A percentile compares a stretch with the other conserved stretches of the same genome.
phyloP scores from a whole-genome alignment of 495 filamentous ascomycete species.

The Neurospora intermedia region DNA sequence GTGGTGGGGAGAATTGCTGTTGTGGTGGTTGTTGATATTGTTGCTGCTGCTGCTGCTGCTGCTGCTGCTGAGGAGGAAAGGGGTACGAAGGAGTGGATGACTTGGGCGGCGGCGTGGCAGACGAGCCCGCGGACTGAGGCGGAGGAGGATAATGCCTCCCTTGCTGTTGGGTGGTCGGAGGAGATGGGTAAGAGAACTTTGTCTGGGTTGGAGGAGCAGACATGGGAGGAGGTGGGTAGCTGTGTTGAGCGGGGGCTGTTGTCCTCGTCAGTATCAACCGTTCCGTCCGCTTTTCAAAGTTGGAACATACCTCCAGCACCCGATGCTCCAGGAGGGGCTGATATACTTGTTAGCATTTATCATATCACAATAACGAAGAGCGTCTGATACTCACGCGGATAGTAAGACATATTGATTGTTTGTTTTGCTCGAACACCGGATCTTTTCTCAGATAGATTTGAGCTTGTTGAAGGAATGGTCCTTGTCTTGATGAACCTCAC shows the following conservation, averaged over 20 bases:
- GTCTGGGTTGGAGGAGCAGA: slow-evolving; percentile 35
- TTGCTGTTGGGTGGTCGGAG: slow-evolving; percentile 23
- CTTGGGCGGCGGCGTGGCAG: slow-evolving; percentile 19
- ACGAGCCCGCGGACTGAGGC: slow-evolving; percentile 9
- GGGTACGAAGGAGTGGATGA: slow-evolving; percentile 22
- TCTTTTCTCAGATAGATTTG: neutral
- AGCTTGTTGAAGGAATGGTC: neutral
- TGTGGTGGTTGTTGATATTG: slow-evolving; percentile 25
- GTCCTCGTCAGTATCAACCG: neutral
- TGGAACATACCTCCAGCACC: slow-evolving; percentile 17
- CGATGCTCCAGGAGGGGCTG: slow-evolving; percentile 17
- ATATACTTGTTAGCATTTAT: neutral
- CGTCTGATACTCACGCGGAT: slow-evolving; percentile 19
- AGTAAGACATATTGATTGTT: slow-evolving; percentile 19
- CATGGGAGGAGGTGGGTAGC: slow-evolving; percentile 24
- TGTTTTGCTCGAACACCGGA: neutral
- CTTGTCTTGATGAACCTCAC: neutral
- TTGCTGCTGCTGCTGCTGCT: slow-evolving; percentile 12
- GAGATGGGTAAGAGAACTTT: slow-evolving; percentile 33
- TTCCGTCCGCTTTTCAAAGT: neutral
- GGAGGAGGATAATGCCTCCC: slow-evolving; percentile 22
- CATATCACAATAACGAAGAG: neutral
- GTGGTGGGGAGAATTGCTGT: slow-evolving; percentile 3
- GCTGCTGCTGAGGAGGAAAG: slow-evolving; percentile 24
- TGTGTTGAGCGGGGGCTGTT: slow-evolving; percentile 9